Evolutionary conservation across 1,284 basidiomycete genomes (phyloP).

Genomic region (Schizophyllum commune): DNA sequence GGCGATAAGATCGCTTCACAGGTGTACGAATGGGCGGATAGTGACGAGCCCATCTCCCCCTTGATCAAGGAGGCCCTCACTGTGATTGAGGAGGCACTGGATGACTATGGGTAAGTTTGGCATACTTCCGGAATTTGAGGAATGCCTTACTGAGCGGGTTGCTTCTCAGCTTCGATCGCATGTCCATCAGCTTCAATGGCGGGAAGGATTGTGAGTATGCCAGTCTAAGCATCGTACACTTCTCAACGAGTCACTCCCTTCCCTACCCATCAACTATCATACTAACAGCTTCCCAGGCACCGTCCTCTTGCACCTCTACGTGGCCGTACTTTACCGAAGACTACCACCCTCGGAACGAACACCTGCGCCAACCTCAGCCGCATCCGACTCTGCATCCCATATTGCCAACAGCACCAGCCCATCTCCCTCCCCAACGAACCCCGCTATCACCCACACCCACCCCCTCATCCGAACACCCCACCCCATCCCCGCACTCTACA

Average conservation of each 20-base stretch:
- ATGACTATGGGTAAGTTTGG: conserved; percentile 66
- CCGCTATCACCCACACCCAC: neutral
- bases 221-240: neutral
- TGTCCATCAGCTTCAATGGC: conserved; percentile 93
- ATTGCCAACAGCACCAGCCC: neutral
- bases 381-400: neutral
- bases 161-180: conserved; percentile 42
- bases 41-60: conserved; percentile 44
- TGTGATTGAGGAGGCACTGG: conserved; percentile 71
- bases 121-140: neutral
- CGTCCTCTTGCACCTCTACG: conserved; percentile 86
- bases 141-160: neutral
- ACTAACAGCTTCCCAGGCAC: conserved; percentile 55
- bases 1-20: conserved; percentile 40
- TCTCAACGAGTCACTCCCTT: conserved; percentile 2
- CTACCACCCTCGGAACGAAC: conserved; percentile 18
- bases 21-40: conserved; percentile 51
- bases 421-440: neutral
- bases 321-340: conserved; percentile 56
- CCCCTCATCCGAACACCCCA: neutral
- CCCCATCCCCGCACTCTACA: neutral
- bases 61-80: conserved; percentile 69
- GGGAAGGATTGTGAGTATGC: conserved; percentile 86
- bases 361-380: neutral
- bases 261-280: conserved; percentile 1